Evolutionary conservation across 306 rosid genomes (phyloP).

Genomic region (Lablab purpureus): DNA sequence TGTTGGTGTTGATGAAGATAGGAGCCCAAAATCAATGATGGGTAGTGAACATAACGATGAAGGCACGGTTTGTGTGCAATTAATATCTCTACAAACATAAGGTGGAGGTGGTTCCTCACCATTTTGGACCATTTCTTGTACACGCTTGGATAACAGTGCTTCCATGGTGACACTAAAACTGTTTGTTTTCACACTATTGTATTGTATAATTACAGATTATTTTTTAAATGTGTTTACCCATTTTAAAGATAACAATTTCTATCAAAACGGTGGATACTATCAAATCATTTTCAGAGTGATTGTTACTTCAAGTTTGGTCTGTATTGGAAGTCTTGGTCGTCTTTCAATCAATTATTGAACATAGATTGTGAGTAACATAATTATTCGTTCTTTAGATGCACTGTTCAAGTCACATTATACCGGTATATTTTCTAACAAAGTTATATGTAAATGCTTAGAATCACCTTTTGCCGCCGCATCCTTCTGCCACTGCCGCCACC

Average conservation of each 20-base stretch:
- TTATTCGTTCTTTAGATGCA: no score
- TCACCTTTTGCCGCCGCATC: no score
- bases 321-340: no score
- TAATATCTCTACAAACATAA: constrained; percentile 49
- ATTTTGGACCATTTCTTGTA: constrained; percentile 52
- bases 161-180: neutral
- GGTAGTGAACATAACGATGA: constrained; percentile 38
- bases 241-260: neutral
- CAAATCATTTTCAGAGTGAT: no score
- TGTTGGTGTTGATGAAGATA: constrained; percentile 23
- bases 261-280: neutral
- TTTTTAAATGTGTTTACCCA: neutral
- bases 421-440: no score
- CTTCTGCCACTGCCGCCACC: no score
- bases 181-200: no score
- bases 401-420: no score
- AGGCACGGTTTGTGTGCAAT: constrained; percentile 7
- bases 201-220: no score
- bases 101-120: constrained; percentile 50
- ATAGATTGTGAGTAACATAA: no score
- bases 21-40: constrained; percentile 39
- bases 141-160: constrained; percentile 48
- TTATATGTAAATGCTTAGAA: no score
- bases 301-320: no score
- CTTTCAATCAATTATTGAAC: neutral